phyloP scores from a whole-genome alignment of 768 basidiomycete genomes.

The Coprinopsis sp. region DNA sequence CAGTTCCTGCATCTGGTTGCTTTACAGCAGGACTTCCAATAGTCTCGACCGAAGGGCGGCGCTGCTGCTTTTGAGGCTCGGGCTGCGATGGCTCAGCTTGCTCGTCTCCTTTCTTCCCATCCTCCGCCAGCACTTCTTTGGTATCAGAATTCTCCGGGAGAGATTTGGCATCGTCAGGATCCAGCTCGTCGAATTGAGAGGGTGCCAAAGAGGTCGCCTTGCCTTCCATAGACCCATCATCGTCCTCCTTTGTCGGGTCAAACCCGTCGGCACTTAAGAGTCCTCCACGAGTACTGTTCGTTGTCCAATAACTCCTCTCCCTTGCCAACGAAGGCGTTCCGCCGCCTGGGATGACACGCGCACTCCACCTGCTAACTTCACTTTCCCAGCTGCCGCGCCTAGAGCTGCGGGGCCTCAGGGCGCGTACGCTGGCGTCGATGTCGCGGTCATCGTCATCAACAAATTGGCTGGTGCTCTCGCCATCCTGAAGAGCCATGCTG shows the following conservation, averaged over 20 bases:
- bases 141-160: background rate
- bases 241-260: constrained; percentile 23
- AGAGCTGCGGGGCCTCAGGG: constrained; percentile 82
- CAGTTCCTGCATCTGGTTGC: background rate
- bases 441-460: constrained; percentile 68
- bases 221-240: background rate
- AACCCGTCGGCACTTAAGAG: constrained; percentile 45
- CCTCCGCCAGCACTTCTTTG: background rate
- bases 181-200: too few relatives aligned
- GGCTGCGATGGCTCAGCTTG: background rate
- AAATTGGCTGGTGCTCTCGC: constrained; percentile 66
- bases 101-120: background rate
- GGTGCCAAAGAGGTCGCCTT: background rate
- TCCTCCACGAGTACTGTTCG: constrained; percentile 57
- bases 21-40: background rate
- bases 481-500: constrained; percentile 51
- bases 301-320: constrained; percentile 58
- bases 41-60: constrained; percentile 1
- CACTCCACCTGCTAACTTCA: constrained; percentile 85
- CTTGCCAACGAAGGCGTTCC: constrained; percentile 42
- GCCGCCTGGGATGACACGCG: constrained; percentile 48
- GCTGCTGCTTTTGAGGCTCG: background rate
- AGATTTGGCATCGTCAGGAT: too few relatives aligned
- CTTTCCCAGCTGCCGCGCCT: constrained; percentile 91
- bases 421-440: constrained; percentile 83